Evolutionary conservation across 2,329 filamentous ascomycete genomes (phyloP).

Genomic region (Trichoderma atroviride): DNA sequence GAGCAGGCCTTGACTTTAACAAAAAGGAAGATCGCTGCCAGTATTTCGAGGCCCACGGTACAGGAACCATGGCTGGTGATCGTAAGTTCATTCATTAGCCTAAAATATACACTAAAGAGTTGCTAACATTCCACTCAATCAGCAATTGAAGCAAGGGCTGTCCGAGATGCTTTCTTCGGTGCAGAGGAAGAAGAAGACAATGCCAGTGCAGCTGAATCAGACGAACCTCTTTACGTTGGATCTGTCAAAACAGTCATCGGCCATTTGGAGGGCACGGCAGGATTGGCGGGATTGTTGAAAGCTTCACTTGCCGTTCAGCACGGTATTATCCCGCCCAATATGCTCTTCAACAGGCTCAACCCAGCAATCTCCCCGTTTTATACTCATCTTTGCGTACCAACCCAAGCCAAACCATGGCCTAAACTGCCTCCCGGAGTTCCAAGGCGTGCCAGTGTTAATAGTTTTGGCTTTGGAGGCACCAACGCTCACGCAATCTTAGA

Average conservation of each 20-base stretch:
- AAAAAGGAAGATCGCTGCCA: slow-evolving; percentile 37
- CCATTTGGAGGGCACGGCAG: slow-evolving; percentile 35
- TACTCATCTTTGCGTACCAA: slow-evolving; percentile 30
- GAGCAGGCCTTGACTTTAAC: slow-evolving; percentile 36
- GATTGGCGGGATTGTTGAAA: slow-evolving; percentile 30
- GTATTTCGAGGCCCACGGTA: slow-evolving; percentile 26
- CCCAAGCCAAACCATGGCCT: slow-evolving; percentile 32
- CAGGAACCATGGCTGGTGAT: slow-evolving; percentile 31
- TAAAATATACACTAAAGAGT: no score
- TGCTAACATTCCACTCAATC: no score
- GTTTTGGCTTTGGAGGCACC: slow-evolving; percentile 47
- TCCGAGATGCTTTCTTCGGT: neutral
- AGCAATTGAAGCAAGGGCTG: neutral
- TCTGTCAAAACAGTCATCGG: slow-evolving; percentile 37
- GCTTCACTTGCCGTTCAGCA: slow-evolving; percentile 19
- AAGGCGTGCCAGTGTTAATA: slow-evolving; percentile 35
- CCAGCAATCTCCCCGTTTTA: slow-evolving; percentile 35
- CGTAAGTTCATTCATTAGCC: neutral
- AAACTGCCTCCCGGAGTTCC: slow-evolving; percentile 2
- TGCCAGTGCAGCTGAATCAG: no score
- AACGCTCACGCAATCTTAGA: slow-evolving; percentile 47
- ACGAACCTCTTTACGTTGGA: slow-evolving; percentile 31
- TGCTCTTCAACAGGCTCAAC: slow-evolving; percentile 37
- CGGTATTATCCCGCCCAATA: slow-evolving; percentile 37
- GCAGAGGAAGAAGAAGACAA: no score